phyloP scores from a whole-genome alignment of 148 eudicot genomes.

The Cornus florida region DNA sequence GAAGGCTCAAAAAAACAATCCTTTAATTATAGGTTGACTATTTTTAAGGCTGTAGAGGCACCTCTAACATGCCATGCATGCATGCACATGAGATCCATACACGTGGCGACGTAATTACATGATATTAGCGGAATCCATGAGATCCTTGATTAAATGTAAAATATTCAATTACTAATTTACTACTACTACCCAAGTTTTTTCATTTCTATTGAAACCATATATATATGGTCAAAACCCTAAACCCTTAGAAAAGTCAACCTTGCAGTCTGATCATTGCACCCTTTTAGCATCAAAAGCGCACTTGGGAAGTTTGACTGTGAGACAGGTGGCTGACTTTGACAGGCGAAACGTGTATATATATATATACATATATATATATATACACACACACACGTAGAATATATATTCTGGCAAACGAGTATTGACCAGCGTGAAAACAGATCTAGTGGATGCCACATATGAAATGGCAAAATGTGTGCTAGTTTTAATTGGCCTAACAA shows the following conservation, averaged over 20 bases:
- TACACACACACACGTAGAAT: too few relatives aligned
- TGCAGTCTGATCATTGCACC: neutral
- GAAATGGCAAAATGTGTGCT: neutral
- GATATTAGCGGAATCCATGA: neutral
- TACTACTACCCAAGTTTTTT: neutral
- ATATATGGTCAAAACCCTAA: slow-evolving; percentile 7
- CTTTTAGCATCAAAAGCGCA: slow-evolving; percentile 1
- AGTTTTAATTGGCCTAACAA: slow-evolving; percentile 10
- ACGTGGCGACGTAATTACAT: neutral
- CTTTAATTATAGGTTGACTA: too few relatives aligned
- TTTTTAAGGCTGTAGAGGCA: too few relatives aligned
- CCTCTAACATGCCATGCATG: neutral
- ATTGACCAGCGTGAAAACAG: neutral
- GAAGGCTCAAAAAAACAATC: too few relatives aligned
- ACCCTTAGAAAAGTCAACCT: neutral
- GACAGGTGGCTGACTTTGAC: neutral
- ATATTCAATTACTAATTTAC: neutral
- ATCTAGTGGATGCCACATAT: slow-evolving; percentile 4
- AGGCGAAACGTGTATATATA: neutral
- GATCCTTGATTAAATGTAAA: neutral
- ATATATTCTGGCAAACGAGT: neutral
- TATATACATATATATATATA: too few relatives aligned
- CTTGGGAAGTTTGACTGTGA: neutral
- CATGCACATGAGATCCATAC: neutral
- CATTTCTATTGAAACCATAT: neutral